Evolutionary conservation across 352 stramenopile species (phyloP), one percentile per base, ranked within the genome.

Genomic region (Phytopythium oedochilum): DNA sequence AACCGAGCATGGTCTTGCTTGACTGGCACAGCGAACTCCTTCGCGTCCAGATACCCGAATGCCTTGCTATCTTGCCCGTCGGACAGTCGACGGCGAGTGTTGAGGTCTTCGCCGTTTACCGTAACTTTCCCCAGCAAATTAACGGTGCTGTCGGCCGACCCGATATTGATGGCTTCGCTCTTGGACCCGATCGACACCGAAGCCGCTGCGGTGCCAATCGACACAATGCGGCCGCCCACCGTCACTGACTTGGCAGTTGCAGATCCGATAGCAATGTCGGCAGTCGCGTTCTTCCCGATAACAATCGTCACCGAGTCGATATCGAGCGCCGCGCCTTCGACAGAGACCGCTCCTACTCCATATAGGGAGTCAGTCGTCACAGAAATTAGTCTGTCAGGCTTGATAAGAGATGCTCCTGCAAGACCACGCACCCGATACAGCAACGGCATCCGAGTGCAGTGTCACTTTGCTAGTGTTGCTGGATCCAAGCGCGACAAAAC

Each of bases 71-170:
- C 26, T 11, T 28, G 47, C 6, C 42, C 25, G 8, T 20, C 35
- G 39, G 42, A 53, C 47, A 83, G 45, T 43, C 60, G 54, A n/a
- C 67, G 61, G 17, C 72, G 72, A 26, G 59, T 60, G 12, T 61
- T 50, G 22, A 83, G 55, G 7, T 57, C 25, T 49, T 84, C 62
- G 8, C 79, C 79, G 55, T 88, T 90, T 11, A 90, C 28, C 9
- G 57, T 83, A 31, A 90, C 57, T 53, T 75, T 80, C 3, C 79
- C 73, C 57, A 46, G 59, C 22, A 83, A 46, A 43, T 78, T 74
- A 20, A 83, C 58, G 35, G 64, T 53, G 14, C 56, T 62, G 3
- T 45, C 25, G 14, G 64, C 49, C 20, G 72, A 82, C 5, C 72
- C 72, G 10, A 82, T 70, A 42, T 68, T 57, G 17, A 82, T 59